These are phyloP conservation scores for Plectosphaerella plurivora DNA, from an alignment of 2,329 filamentous ascomycete species.

Conservation along the genomic window DNA sequence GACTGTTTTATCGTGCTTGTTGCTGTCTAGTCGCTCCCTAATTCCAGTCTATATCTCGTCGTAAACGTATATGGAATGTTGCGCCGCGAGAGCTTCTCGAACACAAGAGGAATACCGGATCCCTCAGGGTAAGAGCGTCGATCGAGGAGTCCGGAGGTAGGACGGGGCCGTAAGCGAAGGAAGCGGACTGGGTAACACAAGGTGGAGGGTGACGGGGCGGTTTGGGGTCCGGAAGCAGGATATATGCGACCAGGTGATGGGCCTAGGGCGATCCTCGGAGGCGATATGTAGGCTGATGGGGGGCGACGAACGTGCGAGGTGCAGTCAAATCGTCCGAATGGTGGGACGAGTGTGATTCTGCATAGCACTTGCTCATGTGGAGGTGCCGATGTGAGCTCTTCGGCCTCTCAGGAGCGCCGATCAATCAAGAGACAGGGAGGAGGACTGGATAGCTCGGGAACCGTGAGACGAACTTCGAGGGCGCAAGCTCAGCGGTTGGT, in stretches of 20 bases:
- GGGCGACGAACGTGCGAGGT: conserved; percentile 58
- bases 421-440: conserved; percentile 17
- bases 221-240: conserved; percentile 7
- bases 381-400: neutral
- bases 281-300: conserved; percentile 63
- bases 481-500: conserved; percentile 37
- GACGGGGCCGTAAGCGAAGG: conserved; percentile 8
- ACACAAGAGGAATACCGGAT: conserved; percentile 19
- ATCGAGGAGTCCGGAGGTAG: conserved; percentile 4
- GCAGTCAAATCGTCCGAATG: neutral
- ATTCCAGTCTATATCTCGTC: neutral
- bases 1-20: neutral
- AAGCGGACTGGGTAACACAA: conserved; percentile 7
- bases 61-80: neutral
- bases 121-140: conserved; percentile 11
- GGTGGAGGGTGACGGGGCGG: neutral
- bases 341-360: conserved; percentile 16
- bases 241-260: conserved; percentile 13
- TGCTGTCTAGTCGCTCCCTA: neutral
- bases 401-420: neutral
- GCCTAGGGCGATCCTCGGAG: conserved; percentile 44
- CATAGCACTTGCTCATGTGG: conserved; percentile 23
- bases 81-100: neutral
- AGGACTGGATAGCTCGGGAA: conserved; percentile 10
- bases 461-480: conserved; percentile 15